These are phyloP conservation scores for Metschnikowia hibisci DNA, from an alignment of 805 yeast genomes.

Conservation along the genomic window DNA sequence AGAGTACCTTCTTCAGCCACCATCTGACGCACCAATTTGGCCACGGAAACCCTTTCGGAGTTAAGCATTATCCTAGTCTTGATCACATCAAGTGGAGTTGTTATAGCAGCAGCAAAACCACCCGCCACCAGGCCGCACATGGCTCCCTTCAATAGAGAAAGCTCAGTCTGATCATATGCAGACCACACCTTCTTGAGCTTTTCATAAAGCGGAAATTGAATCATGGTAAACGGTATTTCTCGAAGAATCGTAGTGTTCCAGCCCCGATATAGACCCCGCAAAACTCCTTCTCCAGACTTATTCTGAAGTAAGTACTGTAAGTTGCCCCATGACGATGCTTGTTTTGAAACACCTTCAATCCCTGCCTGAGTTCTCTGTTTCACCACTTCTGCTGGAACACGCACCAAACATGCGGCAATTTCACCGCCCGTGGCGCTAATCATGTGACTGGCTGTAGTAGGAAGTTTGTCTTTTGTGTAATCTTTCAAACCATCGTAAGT, in stretches of 20 bases:
- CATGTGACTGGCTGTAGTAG: slow-evolving; percentile 64
- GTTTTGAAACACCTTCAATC: slow-evolving; percentile 28
- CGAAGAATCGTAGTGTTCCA: slow-evolving; percentile 90
- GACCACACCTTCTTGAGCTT: slow-evolving; percentile 64
- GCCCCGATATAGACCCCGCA: slow-evolving; percentile 84
- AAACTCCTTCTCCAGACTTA: slow-evolving; percentile 70
- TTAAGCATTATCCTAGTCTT: slow-evolving; percentile 84
- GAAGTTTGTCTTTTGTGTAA: slow-evolving; percentile 29
- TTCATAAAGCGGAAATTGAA: slow-evolving; percentile 94
- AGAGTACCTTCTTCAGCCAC: slow-evolving; percentile 67
- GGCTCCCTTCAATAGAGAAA: slow-evolving; percentile 74
- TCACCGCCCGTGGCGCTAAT: slow-evolving; percentile 85
- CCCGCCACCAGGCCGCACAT: slow-evolving; percentile 81
- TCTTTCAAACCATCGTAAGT: slow-evolving; percentile 78
- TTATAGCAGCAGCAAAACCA: slow-evolving; percentile 74
- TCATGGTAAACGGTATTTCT: slow-evolving; percentile 94
- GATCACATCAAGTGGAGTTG: slow-evolving; percentile 76
- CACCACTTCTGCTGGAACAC: slow-evolving; percentile 96
- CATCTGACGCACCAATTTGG: slow-evolving; percentile 48
- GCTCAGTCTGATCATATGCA: slow-evolving; percentile 31
- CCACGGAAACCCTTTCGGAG: slow-evolving; percentile 44
- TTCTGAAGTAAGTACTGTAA: slow-evolving; percentile 59
- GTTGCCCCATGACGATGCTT: slow-evolving; percentile 64
- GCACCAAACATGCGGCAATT: slow-evolving; percentile 83
- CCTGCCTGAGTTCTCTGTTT: slow-evolving; percentile 86